These are phyloP conservation scores for Arthrobotrys entomopaga DNA, from an alignment of 2,329 filamentous ascomycete species.

Conservation along the genomic window DNA sequence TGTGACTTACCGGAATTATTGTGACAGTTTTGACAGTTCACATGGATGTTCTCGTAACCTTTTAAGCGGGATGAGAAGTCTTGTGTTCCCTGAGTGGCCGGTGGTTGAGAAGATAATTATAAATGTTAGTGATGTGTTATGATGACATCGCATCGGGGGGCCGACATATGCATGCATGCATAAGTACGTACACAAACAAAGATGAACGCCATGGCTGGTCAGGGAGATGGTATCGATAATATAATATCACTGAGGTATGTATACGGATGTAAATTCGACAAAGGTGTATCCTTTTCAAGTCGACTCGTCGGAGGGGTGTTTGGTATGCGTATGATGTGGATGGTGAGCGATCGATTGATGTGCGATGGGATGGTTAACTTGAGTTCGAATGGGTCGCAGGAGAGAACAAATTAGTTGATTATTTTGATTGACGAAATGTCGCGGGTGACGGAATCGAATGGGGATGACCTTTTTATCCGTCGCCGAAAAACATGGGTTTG, in stretches of 20 bases:
- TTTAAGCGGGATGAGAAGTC: conserved; percentile 65
- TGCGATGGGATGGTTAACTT: too few species aligned
- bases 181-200: conserved; percentile 49
- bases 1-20: conserved; percentile 60
- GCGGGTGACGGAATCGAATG: conserved; percentile 29
- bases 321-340: background rate
- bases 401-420: too few species aligned
- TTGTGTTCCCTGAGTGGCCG: conserved; percentile 59
- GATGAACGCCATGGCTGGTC: conserved; percentile 51
- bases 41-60: conserved; percentile 66
- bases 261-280: background rate
- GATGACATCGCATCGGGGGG: conserved; percentile 32
- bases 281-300: too few species aligned
- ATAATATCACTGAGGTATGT: too few species aligned
- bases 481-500: conserved; percentile 15
- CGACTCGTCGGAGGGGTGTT: background rate
- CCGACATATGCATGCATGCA: too few species aligned
- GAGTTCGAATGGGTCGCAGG: too few species aligned
- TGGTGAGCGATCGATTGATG: too few species aligned
- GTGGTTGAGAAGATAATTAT: conserved; percentile 17
- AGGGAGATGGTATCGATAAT: background rate
- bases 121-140: conserved; percentile 15
- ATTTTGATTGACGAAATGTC: too few species aligned
- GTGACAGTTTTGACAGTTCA: conserved; percentile 68
- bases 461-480: conserved; percentile 50